Percentiles rank a stretch among this genome's conserved stretches.
Conservation (phyloP, 805 yeast species). For the Clavispora carvajalis region DNA sequence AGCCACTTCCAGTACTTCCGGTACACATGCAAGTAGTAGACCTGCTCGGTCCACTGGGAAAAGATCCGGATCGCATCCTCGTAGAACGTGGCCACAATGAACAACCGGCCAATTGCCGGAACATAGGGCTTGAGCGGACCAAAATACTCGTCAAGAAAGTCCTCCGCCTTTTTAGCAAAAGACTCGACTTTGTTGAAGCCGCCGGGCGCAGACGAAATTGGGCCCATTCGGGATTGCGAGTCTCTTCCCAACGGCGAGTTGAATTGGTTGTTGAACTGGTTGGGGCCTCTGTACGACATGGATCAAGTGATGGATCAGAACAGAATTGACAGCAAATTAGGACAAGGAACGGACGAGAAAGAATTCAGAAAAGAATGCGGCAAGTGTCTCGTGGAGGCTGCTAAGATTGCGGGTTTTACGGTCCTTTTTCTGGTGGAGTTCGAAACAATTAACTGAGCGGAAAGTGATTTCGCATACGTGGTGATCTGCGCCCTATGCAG, state of each 20-base stretch:
- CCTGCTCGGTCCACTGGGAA: constrained; percentile 89
- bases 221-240: constrained; percentile 15
- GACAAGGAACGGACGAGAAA: background rate
- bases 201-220: constrained; percentile 23
- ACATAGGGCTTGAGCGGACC: constrained; percentile 63
- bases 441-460: constrained; percentile 1
- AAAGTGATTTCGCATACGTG: constrained; percentile 6
- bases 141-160: constrained; percentile 43
- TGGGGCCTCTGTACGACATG: constrained; percentile 44
- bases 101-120: constrained; percentile 82
- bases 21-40: constrained; percentile 72
- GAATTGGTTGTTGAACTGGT: constrained; percentile 38
- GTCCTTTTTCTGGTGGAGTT: constrained; percentile 1
- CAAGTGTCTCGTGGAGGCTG: background rate
- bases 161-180: constrained; percentile 51
- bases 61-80: constrained; percentile 84
- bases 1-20: constrained; percentile 75
- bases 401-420: background rate
- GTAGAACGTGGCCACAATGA: constrained; percentile 88
- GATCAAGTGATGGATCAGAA: background rate
- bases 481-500: constrained; percentile 2
- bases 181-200: constrained; percentile 42
- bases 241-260: constrained; percentile 8
- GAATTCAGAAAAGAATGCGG: background rate
- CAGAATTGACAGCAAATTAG: background rate